Evolutionary conservation across 306 rosid species (phyloP).

Genomic region (Malus sylvestris): DNA sequence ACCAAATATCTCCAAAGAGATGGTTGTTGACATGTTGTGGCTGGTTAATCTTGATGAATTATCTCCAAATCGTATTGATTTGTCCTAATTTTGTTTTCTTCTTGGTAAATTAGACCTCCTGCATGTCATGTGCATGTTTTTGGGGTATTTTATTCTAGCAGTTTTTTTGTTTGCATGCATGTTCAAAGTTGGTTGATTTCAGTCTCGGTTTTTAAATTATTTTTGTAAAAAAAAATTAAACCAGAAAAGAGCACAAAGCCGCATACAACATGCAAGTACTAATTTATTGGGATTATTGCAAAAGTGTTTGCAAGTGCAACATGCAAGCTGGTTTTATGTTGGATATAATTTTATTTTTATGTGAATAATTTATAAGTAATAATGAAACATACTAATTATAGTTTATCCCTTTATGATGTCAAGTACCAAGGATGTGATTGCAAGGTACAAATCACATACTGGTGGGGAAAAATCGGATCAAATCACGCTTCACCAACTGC

Average conservation of each 20-base stretch:
- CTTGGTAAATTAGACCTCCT: neutral
- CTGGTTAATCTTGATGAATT: neutral
- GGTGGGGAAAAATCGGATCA: slow-evolving; percentile 4
- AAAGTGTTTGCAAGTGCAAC: neutral
- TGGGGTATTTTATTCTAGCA: neutral
- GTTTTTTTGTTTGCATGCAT: neutral
- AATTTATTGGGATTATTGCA: no score
- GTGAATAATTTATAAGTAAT: neutral
- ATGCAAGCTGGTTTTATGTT: neutral
- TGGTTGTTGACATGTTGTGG: neutral
- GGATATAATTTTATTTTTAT: neutral
- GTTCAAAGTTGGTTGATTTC: no score
- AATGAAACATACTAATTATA: neutral
- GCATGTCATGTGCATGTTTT: neutral
- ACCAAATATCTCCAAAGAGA: neutral
- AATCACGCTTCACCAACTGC: slow-evolving; percentile 20
- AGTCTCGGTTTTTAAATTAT: neutral
- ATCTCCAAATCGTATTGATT: neutral
- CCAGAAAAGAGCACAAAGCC: no score
- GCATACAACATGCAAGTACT: no score
- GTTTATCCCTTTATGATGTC: neutral
- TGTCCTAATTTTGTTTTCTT: neutral
- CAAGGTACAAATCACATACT: slow-evolving; percentile 16
- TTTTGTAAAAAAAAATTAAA: neutral
- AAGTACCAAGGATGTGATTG: slow-evolving; percentile 28